Conservation (phyloP, 495 filamentous ascomycete species). For the Tetracladium setigerum region DNA sequence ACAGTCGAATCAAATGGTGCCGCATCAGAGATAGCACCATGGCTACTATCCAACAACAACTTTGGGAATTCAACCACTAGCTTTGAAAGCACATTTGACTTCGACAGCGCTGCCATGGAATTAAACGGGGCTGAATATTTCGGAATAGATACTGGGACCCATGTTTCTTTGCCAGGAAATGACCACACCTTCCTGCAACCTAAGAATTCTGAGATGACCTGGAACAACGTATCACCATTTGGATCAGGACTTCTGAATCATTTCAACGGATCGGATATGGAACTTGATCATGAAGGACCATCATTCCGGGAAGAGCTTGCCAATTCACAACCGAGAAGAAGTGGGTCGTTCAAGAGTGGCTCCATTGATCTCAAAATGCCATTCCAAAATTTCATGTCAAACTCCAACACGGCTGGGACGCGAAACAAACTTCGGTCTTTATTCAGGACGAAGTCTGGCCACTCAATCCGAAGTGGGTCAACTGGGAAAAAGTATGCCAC, state of each 20-base stretch:
- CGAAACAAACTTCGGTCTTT: slow-evolving; percentile 4
- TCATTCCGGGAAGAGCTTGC: no score
- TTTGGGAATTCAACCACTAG: neutral
- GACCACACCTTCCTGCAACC: neutral
- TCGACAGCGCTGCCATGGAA: neutral
- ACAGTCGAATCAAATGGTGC: no score
- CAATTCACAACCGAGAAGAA: no score
- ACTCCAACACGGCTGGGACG: neutral
- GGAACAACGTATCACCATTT: no score
- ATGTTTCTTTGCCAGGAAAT: neutral
- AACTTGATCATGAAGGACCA: no score
- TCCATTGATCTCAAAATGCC: neutral
- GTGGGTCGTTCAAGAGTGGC: neutral
- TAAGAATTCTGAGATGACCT: no score
- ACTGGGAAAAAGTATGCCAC: slow-evolving; percentile 5
- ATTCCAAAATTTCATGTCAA: neutral
- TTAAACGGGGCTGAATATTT: slow-evolving; percentile 1
- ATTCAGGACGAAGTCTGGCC: slow-evolving; percentile 7
- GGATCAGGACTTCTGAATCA: neutral
- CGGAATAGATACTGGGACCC: neutral
- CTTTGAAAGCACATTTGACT: slow-evolving; percentile 2
- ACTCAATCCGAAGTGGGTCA: neutral
- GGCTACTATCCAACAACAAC: neutral
- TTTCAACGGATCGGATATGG: neutral
- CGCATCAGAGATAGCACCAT: no score